These are phyloP conservation scores for Trichothecium sympodiale DNA, from an alignment of 2,329 filamentous ascomycete species.

Conservation along the genomic window DNA sequence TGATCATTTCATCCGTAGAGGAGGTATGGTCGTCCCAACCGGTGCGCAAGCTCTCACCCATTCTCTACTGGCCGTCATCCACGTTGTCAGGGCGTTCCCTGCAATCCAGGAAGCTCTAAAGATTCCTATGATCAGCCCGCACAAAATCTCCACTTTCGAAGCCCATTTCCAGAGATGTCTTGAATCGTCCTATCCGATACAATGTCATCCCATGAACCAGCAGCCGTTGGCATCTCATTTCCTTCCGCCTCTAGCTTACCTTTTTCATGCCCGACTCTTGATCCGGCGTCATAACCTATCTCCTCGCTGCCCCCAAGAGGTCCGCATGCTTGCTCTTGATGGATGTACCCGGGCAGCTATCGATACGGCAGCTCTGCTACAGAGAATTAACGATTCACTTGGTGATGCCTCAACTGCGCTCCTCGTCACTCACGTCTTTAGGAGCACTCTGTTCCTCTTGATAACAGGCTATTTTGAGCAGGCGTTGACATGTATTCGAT, in stretches of 20 bases:
- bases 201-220: slow-evolving; percentile 57
- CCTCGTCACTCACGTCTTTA: slow-evolving; percentile 76
- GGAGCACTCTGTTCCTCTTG: slow-evolving; percentile 70
- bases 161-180: slow-evolving; percentile 68
- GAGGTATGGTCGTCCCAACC: slow-evolving; percentile 40
- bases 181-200: slow-evolving; percentile 63
- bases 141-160: slow-evolving; percentile 66
- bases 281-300: slow-evolving; percentile 84
- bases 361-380: slow-evolving; percentile 69
- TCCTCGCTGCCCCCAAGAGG: slow-evolving; percentile 53
- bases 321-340: slow-evolving; percentile 62
- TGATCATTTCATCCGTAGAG: slow-evolving; percentile 61
- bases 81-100: slow-evolving; percentile 68
- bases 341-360: slow-evolving; percentile 64
- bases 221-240: slow-evolving; percentile 62
- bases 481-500: slow-evolving; percentile 62
- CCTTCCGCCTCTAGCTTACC: slow-evolving; percentile 63
- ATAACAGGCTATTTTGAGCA: slow-evolving; percentile 62
- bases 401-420: slow-evolving; percentile 61
- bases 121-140: slow-evolving; percentile 54
- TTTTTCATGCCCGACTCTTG: slow-evolving; percentile 74
- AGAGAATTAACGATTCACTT: slow-evolving; percentile 50
- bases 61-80: slow-evolving; percentile 67
- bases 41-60: slow-evolving; percentile 49
- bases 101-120: slow-evolving; percentile 61